phyloP scores from a whole-genome alignment of 2,329 filamentous ascomycete genomes.

The Trichoderma endophyticum region DNA sequence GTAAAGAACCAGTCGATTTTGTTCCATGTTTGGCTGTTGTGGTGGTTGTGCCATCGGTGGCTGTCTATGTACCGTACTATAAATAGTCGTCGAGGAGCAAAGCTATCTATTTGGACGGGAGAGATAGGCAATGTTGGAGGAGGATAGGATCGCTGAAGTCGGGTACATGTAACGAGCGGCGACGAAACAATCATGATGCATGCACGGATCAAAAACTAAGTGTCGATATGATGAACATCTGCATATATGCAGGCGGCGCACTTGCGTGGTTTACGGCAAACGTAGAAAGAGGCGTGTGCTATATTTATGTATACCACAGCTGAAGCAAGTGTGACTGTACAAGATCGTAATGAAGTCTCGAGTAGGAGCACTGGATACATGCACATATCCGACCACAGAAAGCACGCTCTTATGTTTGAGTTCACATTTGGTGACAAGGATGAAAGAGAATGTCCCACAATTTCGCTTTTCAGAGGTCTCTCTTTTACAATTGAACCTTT shows the following conservation, averaged over 20 bases:
- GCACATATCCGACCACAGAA: neutral
- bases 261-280: neutral
- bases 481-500: neutral
- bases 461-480: neutral
- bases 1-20: too few relatives aligned
- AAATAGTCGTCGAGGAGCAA: too few relatives aligned
- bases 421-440: neutral
- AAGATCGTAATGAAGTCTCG: neutral
- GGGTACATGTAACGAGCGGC: neutral
- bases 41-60: neutral
- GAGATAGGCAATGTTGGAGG: neutral
- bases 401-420: neutral
- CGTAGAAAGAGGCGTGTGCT: neutral
- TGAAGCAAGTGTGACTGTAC: neutral
- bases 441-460: neutral
- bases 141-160: neutral
- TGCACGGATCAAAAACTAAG: neutral
- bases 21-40: neutral
- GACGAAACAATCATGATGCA: neutral
- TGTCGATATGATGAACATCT: neutral
- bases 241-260: neutral
- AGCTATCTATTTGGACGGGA: neutral
- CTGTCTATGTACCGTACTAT: accelerated
- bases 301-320: neutral
- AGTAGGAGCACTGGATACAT: neutral